These are phyloP conservation scores for Musa schizocarpa DNA, from an alignment of 176 grass and related monocot species.

Conservation along the genomic window DNA sequence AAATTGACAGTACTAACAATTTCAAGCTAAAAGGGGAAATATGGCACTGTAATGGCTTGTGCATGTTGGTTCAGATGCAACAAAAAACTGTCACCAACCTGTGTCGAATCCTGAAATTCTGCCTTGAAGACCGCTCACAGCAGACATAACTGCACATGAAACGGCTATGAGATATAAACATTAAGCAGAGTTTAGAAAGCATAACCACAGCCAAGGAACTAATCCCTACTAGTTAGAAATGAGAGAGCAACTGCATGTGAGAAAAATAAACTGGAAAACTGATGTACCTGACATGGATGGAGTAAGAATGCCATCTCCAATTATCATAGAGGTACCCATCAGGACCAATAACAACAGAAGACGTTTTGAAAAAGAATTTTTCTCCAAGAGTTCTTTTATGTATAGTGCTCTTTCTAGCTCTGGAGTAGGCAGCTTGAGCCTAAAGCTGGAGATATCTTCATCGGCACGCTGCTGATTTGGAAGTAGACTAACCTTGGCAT, in stretches of 20 bases:
- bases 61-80: not conserved
- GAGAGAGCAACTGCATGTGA: not conserved
- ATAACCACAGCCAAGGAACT: conserved; percentile 6
- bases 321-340: conserved; percentile 95
- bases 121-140: conserved; percentile 90
- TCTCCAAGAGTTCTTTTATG: conserved; percentile 89
- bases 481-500: conserved; percentile 82
- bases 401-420: conserved; percentile 71
- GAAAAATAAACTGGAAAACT: conserved; percentile 11
- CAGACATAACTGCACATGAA: conserved; percentile 75
- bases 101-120: conserved; percentile 68
- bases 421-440: conserved; percentile 79
- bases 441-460: conserved; percentile 82
- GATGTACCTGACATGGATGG: conserved; percentile 85
- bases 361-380: conserved; percentile 52
- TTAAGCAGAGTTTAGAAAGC: conserved; percentile 5
- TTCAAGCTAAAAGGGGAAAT: conserved; percentile 1
- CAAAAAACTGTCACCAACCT: conserved; percentile 28
- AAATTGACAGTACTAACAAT: conserved; percentile 2
- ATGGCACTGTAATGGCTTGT: not conserved
- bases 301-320: conserved; percentile 97
- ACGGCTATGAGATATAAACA: conserved; percentile 8
- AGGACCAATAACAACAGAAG: conserved; percentile 83
- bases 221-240: conserved; percentile 6
- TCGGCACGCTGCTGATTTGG: conserved; percentile 93